Conservation (phyloP, 2,329 filamentous ascomycete genomes). For the Xylariales sp. region DNA sequence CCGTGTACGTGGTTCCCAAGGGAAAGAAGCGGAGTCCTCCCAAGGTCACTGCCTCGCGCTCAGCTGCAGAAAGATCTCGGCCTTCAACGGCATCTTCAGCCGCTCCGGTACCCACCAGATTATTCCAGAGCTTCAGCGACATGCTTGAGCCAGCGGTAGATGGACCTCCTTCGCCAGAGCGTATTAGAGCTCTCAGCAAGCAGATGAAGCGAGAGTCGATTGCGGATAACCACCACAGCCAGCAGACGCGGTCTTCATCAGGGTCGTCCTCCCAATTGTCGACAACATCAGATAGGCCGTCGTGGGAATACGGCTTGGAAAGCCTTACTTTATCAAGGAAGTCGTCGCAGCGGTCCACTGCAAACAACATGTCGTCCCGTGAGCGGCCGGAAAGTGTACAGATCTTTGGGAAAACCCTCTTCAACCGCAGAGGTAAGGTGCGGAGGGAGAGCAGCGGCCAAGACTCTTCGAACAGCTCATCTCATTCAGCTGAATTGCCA, state of each 20-base stretch:
- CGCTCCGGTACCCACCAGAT: conserved; percentile 12
- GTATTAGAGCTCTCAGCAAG: conserved; percentile 24
- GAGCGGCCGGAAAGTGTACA: conserved; percentile 57
- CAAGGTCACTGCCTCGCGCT: conserved; percentile 15
- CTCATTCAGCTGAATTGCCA: conserved; percentile 41
- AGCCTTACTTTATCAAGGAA: conserved; percentile 47
- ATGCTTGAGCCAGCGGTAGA: conserved; percentile 55
- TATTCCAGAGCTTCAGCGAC: conserved; percentile 28
- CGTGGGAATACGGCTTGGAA: conserved; percentile 48
- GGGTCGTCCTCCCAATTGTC: conserved; percentile 50
- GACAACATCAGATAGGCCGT: conserved; percentile 38
- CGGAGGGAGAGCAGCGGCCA: conserved; percentile 48
- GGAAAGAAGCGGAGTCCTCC: conserved; percentile 16
- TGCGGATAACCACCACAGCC: conserved; percentile 41
- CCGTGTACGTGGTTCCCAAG: conserved; percentile 19
- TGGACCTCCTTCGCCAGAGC: conserved; percentile 49
- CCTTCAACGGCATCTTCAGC: conserved; percentile 12
- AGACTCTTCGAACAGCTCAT: conserved; percentile 42
- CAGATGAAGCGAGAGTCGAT: conserved; percentile 53
- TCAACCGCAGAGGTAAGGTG: conserved; percentile 47
- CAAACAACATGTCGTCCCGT: conserved; percentile 46
- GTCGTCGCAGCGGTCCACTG: conserved; percentile 51
- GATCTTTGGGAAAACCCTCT: conserved; percentile 55
- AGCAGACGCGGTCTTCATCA: conserved; percentile 49
- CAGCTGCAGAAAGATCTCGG: conserved; percentile 15